Evolutionary conservation across 139 green algal species (phyloP).

Genomic region (Prasinococcaceae sp.): DNA sequence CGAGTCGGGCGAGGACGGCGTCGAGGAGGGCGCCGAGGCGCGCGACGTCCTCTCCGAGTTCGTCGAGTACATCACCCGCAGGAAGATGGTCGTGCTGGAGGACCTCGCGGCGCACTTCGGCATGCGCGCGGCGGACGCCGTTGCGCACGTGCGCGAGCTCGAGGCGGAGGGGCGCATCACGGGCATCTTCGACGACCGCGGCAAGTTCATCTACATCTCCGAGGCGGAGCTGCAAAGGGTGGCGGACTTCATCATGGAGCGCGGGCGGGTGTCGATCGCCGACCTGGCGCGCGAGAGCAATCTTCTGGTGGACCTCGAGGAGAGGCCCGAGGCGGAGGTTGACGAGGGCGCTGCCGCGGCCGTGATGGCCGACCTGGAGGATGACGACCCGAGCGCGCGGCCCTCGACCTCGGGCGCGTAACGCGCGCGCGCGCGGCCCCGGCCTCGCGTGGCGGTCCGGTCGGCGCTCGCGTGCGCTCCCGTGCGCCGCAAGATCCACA

Average conservation of each 20-base stretch:
- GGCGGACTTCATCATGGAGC: conserved; percentile 47
- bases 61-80: conserved; percentile 42
- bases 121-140: conserved; percentile 45
- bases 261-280: conserved; percentile 61
- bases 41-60: conserved; percentile 49
- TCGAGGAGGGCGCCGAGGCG: conserved; percentile 26
- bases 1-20: conserved; percentile 24
- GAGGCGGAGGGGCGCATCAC: conserved; percentile 44
- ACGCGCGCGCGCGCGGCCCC: too few species aligned
- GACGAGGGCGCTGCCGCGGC: too few species aligned
- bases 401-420: too few species aligned
- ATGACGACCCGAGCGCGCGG: too few species aligned
- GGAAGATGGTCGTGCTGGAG: conserved; percentile 74
- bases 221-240: conserved; percentile 71
- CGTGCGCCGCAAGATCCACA: too few species aligned
- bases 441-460: too few species aligned
- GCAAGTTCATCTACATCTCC: conserved; percentile 93
- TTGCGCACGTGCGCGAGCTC: conserved; percentile 48
- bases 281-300: conserved; percentile 54
- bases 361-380: too few species aligned
- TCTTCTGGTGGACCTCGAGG: conserved; percentile 55
- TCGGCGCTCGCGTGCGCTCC: too few species aligned
- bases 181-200: conserved; percentile 84
- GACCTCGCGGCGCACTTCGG: conserved; percentile 72
- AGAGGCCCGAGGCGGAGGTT: too few species aligned